A percentile compares a stretch with the other conserved stretches of the same genome.
Conservation (phyloP, 441 rosid species). For the Erysimum cheiri region DNA sequence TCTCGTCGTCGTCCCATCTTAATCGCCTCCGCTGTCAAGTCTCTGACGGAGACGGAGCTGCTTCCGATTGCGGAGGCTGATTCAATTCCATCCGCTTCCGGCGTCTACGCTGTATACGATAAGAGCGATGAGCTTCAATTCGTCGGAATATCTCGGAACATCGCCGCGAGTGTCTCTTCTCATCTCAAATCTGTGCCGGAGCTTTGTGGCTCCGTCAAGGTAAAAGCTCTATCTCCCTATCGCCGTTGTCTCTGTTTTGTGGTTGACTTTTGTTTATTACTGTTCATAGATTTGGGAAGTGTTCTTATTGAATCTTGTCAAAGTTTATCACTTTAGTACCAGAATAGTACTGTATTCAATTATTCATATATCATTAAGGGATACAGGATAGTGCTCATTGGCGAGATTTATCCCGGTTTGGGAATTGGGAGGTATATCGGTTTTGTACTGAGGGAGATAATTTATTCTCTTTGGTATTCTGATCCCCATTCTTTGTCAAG, state of each 20-base stretch:
- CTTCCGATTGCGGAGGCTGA: slow-evolving; percentile 50
- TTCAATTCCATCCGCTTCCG: slow-evolving; percentile 60
- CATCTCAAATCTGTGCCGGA: slow-evolving; percentile 78
- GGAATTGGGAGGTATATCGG: not conserved
- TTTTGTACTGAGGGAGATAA: too few species aligned
- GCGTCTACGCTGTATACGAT: slow-evolving; percentile 86
- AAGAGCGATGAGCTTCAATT: slow-evolving; percentile 70
- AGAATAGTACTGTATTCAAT: not conserved
- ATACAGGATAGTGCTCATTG: too few species aligned
- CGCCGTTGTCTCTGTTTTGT: not conserved
- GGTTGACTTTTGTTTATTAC: not conserved
- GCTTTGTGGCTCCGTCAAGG: slow-evolving; percentile 81
- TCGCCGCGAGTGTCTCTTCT: slow-evolving; percentile 69
- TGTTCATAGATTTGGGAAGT: not conserved
- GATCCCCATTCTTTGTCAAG: not conserved
- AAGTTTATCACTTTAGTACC: not conserved
- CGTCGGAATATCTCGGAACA: slow-evolving; percentile 83
- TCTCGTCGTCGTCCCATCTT: slow-evolving; percentile 50
- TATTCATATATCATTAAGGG: not conserved
- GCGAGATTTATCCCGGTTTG: too few species aligned
- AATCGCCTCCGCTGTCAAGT: slow-evolving; percentile 55
- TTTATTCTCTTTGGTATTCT: not conserved
- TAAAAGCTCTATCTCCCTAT: slow-evolving; percentile 20
- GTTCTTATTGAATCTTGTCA: not conserved
- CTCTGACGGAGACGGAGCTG: slow-evolving; percentile 58